Conservation (phyloP, 108 stramenopile species). For the Discostella stelligeroides region DNA sequence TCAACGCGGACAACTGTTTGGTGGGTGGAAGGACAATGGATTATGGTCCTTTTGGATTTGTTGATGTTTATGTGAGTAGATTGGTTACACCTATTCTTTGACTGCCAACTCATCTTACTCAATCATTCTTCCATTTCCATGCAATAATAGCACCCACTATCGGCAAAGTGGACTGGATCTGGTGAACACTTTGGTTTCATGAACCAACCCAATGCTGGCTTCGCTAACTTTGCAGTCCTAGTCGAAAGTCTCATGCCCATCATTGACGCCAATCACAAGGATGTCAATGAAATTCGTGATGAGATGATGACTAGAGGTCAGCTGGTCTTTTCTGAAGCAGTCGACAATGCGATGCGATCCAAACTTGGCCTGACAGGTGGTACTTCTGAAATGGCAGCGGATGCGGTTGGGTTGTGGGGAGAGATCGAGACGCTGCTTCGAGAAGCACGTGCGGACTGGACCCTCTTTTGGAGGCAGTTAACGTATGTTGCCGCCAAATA, state of each 20-base stretch:
- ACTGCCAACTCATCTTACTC: background rate
- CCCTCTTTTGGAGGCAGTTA: conserved; percentile 80
- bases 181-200: conserved; percentile 90
- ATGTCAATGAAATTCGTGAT: conserved; percentile 43
- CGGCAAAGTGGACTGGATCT: conserved; percentile 87
- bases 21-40: conserved; percentile 85
- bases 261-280: conserved; percentile 57
- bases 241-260: conserved; percentile 76
- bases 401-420: conserved; percentile 68
- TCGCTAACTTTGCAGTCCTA: conserved; percentile 80
- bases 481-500: conserved; percentile 65
- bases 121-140: conserved; percentile 17
- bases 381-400: conserved; percentile 39
- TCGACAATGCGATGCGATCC: conserved; percentile 53
- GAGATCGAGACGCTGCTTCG: conserved; percentile 59
- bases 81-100: too few relatives aligned
- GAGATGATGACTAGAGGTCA: conserved; percentile 51
- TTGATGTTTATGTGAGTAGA: conserved; percentile 70
- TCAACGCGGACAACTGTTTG: conserved; percentile 94
- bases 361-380: conserved; percentile 71
- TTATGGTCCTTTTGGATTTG: conserved; percentile 91
- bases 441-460: conserved; percentile 75
- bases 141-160: conserved; percentile 65
- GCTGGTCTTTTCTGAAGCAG: conserved; percentile 55
- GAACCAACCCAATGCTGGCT: conserved; percentile 86